Base-by-base conservation (phyloP, 2,329 filamentous ascomycete genomes). In the Aureobasidium subglaciale region DNA sequence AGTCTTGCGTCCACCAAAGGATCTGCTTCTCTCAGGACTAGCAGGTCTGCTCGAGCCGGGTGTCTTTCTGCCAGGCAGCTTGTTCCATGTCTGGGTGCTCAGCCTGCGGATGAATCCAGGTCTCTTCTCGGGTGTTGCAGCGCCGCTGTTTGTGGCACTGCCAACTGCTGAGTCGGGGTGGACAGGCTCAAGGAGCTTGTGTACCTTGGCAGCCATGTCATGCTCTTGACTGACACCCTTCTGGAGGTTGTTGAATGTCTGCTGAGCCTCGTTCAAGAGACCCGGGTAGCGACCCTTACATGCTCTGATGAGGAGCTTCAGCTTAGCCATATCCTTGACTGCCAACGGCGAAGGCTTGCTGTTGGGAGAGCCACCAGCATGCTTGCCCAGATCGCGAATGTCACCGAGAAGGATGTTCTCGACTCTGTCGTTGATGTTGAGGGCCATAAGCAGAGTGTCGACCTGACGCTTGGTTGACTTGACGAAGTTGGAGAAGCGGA, bases 371-470 rank as follows among this genome's bases (percentile, higher is more conserved):
- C 37, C 50, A 11, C 22, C 20, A 13, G 20, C 29, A 11, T 46
- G 37, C 35, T 49, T 29, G 25, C 72, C 74, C 62, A 77, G 71
- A 7, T 69, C 68, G 35, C 69, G 69, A 57, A 77, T 75, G 22
- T 54, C 50, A 1, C 30, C 37, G 5, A 54, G 27, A 7, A 54
- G 20, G 20, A 54, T 43, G 50, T 77, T 73, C 58, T 71, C 70
- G 30, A 69, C 66, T 62, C 71, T 71, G 52, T 75, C 73, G 59
- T 73, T 71, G 35, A 74, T 70, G 40, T 66, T 63, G 38, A 75
- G 62, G 11, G 67, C 62, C 41, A 76, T 71, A 41, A 77, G 62
- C 16, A 65, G 65, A 5, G 32, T 49, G 56, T 76, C 73, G 6
- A 76, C 70, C 56, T 75, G 70, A 42, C 66, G 66, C 55, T 70